A percentile compares a stretch with the other conserved stretches of the same genome.
Evolutionary conservation across 768 basidiomycete species (phyloP).

Genomic region (Russula griseocarnosa): DNA sequence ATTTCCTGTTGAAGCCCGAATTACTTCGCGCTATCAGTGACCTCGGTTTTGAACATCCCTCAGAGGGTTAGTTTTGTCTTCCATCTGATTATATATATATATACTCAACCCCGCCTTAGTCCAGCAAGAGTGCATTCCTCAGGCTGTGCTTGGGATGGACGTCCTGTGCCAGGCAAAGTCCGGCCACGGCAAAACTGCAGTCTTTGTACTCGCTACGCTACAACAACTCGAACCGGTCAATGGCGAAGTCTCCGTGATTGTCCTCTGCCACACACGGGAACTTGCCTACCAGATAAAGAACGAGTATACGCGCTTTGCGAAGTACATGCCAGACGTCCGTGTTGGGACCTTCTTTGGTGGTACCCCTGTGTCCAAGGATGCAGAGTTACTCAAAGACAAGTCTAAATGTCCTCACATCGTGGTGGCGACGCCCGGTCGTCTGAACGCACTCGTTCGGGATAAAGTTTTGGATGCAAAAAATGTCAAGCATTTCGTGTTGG

Average conservation of each 20-base stretch:
- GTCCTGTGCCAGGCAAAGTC: constrained; percentile 99
- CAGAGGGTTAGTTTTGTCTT: constrained; percentile 67
- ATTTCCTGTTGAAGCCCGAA: constrained; percentile 97
- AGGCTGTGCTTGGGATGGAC: constrained; percentile 99
- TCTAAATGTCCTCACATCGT: constrained; percentile 97
- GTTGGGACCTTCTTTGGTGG: constrained; percentile 98
- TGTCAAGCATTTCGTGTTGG: constrained; percentile 98
- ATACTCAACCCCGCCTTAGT: constrained; percentile 46
- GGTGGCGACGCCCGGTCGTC: constrained; percentile 95
- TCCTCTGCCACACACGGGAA: constrained; percentile 98
- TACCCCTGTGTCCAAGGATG: constrained; percentile 89
- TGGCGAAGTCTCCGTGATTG: constrained; percentile 95
- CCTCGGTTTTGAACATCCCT: constrained; percentile 99
- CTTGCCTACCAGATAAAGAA: constrained; percentile 99
- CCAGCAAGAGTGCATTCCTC: constrained; percentile 99
- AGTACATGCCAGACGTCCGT: constrained; percentile 99
- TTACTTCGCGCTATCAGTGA: constrained; percentile 96
- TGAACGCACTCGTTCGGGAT: constrained; percentile 93
- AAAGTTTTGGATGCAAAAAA: constrained; percentile 92
- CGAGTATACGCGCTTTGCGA: constrained; percentile 97
- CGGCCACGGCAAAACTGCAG: constrained; percentile 97
- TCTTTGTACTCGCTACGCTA: constrained; percentile 95
- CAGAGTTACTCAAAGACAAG: constrained; percentile 92
- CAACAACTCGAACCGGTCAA: constrained; percentile 98
- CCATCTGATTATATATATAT: neutral